Percentiles rank a stretch among this genome's conserved stretches.
Conservation (phyloP, 2,329 filamentous ascomycete species). For the Daldinia eschscholtzii region DNA sequence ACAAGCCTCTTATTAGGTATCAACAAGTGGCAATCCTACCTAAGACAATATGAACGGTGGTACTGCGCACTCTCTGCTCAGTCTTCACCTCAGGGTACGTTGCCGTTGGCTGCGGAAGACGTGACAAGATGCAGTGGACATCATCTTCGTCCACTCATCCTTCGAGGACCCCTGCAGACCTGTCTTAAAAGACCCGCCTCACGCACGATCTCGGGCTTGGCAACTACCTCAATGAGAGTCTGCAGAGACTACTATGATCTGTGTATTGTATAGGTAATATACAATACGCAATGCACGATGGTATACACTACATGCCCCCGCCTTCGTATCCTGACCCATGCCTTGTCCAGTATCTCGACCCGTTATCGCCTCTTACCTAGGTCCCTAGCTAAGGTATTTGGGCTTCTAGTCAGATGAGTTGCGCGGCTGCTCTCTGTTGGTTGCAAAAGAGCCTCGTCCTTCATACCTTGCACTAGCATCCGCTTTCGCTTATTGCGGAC, state of each 20-base stretch:
- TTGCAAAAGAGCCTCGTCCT: conserved; percentile 39
- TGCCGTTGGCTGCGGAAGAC: conserved; percentile 29
- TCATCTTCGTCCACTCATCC: conserved; percentile 26
- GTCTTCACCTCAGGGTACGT: conserved; percentile 15
- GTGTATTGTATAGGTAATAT: conserved; percentile 1
- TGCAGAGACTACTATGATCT: conserved; percentile 5
- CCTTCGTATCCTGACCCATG: conserved; percentile 37
- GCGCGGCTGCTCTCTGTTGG: conserved; percentile 33
- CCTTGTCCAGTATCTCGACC: conserved; percentile 19
- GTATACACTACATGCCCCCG: conserved; percentile 40
- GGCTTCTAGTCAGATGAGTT: conserved; percentile 18
- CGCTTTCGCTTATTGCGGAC: conserved; percentile 36
- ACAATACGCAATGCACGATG: conserved; percentile 37
- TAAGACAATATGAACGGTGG: conserved; percentile 27
- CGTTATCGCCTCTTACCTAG: conserved; percentile 20
- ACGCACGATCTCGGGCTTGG: conserved; percentile 38
- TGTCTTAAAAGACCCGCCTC: conserved; percentile 25
- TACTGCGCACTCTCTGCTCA: conserved; percentile 22
- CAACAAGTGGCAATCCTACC: conserved; percentile 39
- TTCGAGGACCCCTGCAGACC: conserved; percentile 31
- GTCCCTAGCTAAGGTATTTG: conserved; percentile 4
- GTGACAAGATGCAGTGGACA: conserved; percentile 26
- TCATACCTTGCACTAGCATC: conserved; percentile 22
- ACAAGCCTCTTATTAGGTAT: conserved; percentile 34
- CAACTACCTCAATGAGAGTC: conserved; percentile 23